Percentiles rank a stretch among this genome's conserved stretches.
phyloP scores from a whole-genome alignment of 495 filamentous ascomycete genomes.

The Beverwykella pulmonaria region DNA sequence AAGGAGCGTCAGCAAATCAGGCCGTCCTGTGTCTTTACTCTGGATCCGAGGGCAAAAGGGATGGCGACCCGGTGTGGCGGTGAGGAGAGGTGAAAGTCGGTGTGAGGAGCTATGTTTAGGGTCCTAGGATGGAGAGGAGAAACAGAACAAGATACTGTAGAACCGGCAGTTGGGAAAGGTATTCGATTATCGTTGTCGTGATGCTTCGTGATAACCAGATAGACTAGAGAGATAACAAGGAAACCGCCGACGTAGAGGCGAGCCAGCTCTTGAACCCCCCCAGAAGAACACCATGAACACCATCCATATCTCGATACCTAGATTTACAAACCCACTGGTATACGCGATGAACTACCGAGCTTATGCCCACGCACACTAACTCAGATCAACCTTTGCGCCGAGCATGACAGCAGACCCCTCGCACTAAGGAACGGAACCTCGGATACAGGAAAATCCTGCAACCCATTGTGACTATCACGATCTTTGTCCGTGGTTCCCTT shows the following conservation, averaged over 20 bases:
- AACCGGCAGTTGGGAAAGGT: too few species aligned
- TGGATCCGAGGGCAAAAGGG: background rate
- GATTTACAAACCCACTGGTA: too few species aligned
- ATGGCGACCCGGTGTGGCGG: constrained; percentile 9
- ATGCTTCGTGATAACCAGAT: too few species aligned
- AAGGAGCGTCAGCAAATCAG: background rate
- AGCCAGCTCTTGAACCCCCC: too few species aligned
- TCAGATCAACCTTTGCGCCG: background rate
- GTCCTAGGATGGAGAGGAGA: background rate
- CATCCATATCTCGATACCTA: background rate
- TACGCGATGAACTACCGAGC: background rate
- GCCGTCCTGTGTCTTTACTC: background rate
- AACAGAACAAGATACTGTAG: background rate
- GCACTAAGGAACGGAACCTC: background rate
- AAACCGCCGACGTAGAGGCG: too few species aligned
- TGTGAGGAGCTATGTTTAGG: constrained; percentile 21
- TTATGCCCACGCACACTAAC: background rate
- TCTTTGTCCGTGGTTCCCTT: background rate
- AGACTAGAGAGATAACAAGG: too few species aligned
- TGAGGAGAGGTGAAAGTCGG: constrained; percentile 22
- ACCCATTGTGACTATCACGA: background rate
- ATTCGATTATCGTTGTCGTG: too few species aligned
- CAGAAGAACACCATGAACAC: background rate
- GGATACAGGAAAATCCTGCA: constrained; percentile 2
- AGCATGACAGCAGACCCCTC: background rate